These are phyloP conservation scores for Hyaloscypha variabilis DNA, from an alignment of 495 filamentous ascomycete genomes.

Conservation along the genomic window DNA sequence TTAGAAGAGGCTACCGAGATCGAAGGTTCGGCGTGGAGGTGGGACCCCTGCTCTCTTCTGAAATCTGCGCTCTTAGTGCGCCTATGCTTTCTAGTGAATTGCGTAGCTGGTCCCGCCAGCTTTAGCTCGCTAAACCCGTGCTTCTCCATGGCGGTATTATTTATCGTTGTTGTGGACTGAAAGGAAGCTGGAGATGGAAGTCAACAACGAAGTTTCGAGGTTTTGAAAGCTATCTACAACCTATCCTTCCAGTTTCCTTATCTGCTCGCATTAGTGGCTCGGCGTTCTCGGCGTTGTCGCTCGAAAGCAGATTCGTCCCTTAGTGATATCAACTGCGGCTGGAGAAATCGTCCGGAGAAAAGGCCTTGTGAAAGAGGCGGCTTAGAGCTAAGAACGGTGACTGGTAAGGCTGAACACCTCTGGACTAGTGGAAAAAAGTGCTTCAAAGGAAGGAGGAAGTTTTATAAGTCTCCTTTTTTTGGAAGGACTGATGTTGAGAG, in stretches of 20 bases:
- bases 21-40: not conserved
- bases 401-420: too few species aligned
- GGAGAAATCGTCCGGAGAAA: not conserved
- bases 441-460: too few species aligned
- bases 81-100: not conserved
- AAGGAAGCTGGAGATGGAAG: not conserved
- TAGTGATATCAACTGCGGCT: too few species aligned
- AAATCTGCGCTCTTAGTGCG: not conserved
- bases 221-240: not conserved
- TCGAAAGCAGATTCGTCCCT: too few species aligned
- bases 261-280: not conserved
- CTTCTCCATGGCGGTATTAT: not conserved
- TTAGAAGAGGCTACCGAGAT: not conserved
- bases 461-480: too few species aligned
- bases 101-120: not conserved
- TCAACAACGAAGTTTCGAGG: not conserved
- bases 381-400: too few species aligned
- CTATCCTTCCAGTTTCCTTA: not conserved
- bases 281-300: too few species aligned
- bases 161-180: not conserved
- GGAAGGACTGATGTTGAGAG: too few species aligned
- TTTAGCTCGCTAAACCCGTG: too few species aligned
- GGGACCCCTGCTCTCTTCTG: not conserved
- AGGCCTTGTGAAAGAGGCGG: too few species aligned
- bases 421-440: too few species aligned